A percentile compares a stretch with the other conserved stretches of the same genome.
Evolutionary conservation across 441 rosid genomes (phyloP).

Genomic region (Arabidopsis hybrid): DNA sequence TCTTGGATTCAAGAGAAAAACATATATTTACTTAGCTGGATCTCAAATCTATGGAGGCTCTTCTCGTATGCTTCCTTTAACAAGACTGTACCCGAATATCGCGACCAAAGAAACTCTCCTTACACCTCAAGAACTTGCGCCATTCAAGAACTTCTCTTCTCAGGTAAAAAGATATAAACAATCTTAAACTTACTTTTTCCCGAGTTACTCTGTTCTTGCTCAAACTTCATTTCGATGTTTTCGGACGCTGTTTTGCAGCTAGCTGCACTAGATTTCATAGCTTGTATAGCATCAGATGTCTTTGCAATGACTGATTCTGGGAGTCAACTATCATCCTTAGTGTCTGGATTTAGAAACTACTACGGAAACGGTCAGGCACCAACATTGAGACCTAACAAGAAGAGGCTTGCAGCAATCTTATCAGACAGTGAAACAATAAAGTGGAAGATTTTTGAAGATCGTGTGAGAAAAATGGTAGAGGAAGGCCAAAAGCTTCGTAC

Average conservation of each 20-base stretch:
- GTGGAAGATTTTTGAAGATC: slow-evolving; percentile 72
- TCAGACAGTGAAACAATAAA: slow-evolving; percentile 59
- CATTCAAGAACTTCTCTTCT: slow-evolving; percentile 88
- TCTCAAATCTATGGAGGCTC: slow-evolving; percentile 74
- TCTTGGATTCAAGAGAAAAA: slow-evolving; percentile 73
- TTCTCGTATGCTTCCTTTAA: slow-evolving; percentile 76
- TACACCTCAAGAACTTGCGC: slow-evolving; percentile 73
- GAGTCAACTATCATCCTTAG: slow-evolving; percentile 88
- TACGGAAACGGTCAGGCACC: slow-evolving; percentile 78
- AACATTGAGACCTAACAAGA: slow-evolving; percentile 86
- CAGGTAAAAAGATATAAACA: slow-evolving; percentile 54
- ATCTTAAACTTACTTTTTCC: neutral
- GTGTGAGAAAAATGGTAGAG: slow-evolving; percentile 76
- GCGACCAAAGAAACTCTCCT: slow-evolving; percentile 92
- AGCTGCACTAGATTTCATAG: slow-evolving; percentile 91
- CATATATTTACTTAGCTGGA: slow-evolving; percentile 86
- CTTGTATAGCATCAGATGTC: slow-evolving; percentile 86
- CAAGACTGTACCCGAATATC: slow-evolving; percentile 79
- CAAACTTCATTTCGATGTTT: slow-evolving; percentile 12
- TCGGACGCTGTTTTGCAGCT: slow-evolving; percentile 55
- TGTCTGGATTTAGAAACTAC: slow-evolving; percentile 90
- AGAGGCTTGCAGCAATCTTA: slow-evolving; percentile 85
- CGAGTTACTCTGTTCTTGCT: neutral
- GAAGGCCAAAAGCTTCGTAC: slow-evolving; percentile 69
- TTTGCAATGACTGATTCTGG: slow-evolving; percentile 99